Base-by-base conservation (phyloP, 2,329 filamentous ascomycete genomes). In the Aspergillus sp. region DNA sequence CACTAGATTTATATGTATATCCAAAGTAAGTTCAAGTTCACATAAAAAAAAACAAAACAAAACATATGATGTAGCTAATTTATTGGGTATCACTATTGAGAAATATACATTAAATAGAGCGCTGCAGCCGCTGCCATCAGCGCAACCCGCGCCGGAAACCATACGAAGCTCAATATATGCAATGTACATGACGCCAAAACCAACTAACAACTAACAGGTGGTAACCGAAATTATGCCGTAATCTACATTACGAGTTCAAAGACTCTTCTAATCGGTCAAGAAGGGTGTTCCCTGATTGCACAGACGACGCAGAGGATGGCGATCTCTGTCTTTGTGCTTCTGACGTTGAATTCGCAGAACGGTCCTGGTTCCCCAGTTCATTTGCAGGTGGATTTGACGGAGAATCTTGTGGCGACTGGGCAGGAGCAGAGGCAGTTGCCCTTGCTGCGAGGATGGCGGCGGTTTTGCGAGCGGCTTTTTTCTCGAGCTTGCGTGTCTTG, bases 221-320 rank as follows among this genome's bases (percentile, higher is more conserved):
- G 8, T 1, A 30, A 30, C 27, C 49, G 19, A 20, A 6, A 34
- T 22, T 27, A 42, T 2, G 46, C 30, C 19, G 27, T 51, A 5
- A 33, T 8, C 20, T 9, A n/a, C 1, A 5, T 37, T 13, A 37
- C 15, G 34, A 22, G 24, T 37, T 39, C 20, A 69, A 48, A 1
- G 67, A 67, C 47, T 68, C 66, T 54, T 69, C 67, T 40, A 69
- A 44, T 17, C 59, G 60, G 57, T 69, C 66, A 17, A 69, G 50
- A 37, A 69, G 66, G 12, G 52, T 62, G 49, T 68, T 68, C 50
- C 61, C 64, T 1, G 66, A 67, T 19, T 55, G 56, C 1, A 53
- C 53, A 5, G 66, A 64, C 17, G 65, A 56, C 2, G 50, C 61
- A 5, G 65, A 63, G 4, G 64, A 68, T 5, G 62, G 54, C 2